Base-by-base conservation (phyloP, 2,329 filamentous ascomycete genomes). In the Kalmusia sp. region DNA sequence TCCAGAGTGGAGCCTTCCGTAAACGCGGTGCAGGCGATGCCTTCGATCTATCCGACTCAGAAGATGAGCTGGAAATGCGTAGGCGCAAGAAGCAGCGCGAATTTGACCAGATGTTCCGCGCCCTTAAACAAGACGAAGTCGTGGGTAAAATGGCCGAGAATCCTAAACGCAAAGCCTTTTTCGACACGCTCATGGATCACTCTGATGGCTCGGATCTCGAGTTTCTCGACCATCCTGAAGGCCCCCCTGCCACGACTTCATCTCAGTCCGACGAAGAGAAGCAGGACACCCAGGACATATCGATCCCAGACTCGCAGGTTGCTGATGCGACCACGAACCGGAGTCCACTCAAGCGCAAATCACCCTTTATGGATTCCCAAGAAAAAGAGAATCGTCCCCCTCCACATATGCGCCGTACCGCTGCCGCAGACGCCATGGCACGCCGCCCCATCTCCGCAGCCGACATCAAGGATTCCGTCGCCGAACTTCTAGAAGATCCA, bases 61-160 rank as follows among this genome's bases (percentile, higher is more conserved):
- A 97, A 61, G 93, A 97, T 63, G 92, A 90, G 58, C 86, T 89
- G 15, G 90, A 93, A 65, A 85, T 89, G 25, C 85, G 87, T 38
- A 86, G 90, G 39, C 87, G 91, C 45, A 87, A 89, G 79, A 96
- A 96, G 80, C 88, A 92, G 47, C 84, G 88, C 33, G 91, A 97
- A 68, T 96, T 96, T 74, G 90, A 90, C 30, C 91, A 91, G 76
- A 96, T 96, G 89, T 89, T 92, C 51, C 92, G 92, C 72, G 90
- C 93, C 6, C 82, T 99, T 7, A 84, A 96, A 40, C 83, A 90
- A 21, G 93, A 98, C 67, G 93, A 96, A 73, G 91, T 92, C 31
- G 86, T 99, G 63, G 91, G 90, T 69, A 93, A 93, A 74, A 91
- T 98, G 58, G 92, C 91, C 28, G 87, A 92, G 70, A 92, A 96